phyloP scores from a whole-genome alignment of 176 grass and related monocot genomes.

The Carex kokanica region DNA sequence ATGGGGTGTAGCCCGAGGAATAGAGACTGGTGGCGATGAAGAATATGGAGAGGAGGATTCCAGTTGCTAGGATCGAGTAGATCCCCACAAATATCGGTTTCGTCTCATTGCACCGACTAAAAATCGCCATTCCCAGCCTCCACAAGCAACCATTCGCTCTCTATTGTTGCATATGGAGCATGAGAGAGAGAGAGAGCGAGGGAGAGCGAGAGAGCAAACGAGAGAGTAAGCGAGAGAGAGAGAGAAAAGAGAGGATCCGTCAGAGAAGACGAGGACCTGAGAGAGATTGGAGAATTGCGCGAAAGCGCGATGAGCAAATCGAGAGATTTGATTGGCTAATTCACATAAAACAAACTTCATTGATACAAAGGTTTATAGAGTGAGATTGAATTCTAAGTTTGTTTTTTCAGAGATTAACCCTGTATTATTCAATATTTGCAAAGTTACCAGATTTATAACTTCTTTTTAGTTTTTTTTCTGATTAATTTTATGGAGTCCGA shows the following conservation, averaged over 20 bases:
- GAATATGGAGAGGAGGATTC: slow-evolving; percentile 65
- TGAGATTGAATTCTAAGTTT: background rate
- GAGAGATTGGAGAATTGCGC: background rate
- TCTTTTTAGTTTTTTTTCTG: background rate
- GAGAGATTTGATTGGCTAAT: background rate
- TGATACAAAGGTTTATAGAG: background rate
- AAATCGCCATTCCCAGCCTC: slow-evolving; percentile 15
- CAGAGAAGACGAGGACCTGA: background rate
- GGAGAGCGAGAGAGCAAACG: background rate
- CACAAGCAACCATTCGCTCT: background rate
- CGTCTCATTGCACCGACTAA: slow-evolving; percentile 23
- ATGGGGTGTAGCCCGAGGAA: slow-evolving; percentile 41
- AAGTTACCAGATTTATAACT: background rate
- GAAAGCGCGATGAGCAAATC: background rate
- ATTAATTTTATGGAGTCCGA: background rate
- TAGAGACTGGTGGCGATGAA: slow-evolving; percentile 59
- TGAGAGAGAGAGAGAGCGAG: background rate
- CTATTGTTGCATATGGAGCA: background rate
- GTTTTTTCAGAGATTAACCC: background rate
- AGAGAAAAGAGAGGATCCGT: background rate
- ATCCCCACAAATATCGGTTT: slow-evolving; percentile 62
- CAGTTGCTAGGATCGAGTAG: slow-evolving; percentile 49
- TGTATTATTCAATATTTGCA: background rate
- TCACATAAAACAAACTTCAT: background rate
- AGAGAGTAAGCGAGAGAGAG: background rate